Evolutionary conservation across 208 protist species (phyloP), one percentile per base, ranked within the genome.

Genomic region (Strigomonas galati): DNA sequence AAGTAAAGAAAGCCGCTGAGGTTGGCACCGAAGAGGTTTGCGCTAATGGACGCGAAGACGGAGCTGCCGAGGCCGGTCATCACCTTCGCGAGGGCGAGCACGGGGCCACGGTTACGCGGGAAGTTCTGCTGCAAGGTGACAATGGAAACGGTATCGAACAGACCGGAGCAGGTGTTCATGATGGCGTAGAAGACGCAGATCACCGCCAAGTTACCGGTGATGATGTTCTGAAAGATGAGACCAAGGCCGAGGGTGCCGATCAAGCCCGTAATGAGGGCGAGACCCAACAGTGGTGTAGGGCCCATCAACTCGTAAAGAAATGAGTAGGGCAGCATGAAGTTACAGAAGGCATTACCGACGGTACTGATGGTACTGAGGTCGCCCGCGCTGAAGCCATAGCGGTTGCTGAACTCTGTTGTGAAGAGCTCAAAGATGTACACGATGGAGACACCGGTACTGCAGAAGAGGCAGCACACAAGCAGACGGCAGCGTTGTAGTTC

Each of bases 31-130:
- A 90, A 87, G 59, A 90, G 67, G 59, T 83, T 77, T 2, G 65
- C 62, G 44, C 70, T 86, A 52, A 90, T 73, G 53, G 78, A 78
- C 30, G 84, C 67, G 32, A 90, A 65, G n/a, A 84, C 81, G 55
- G 84, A 87, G 68, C 80, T 82, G 51, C 84, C 84, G 24, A 90
- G 84, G 37, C 81, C 75, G 7, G 80, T 90, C 78, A 90, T 83
- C 57, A 86, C 78, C 74, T 87, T 90, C 35, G 78, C 74, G 24
- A 89, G 63, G 7, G 67, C 79, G n/a, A 89, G 65, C 35, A 89
- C 76, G 14, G 74, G 79, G 40, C 83, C 83, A 17, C 79, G 83
- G 69, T 89, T 89, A 55, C 83, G 83, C n/a, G 83, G 79, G 65
- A 89, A 89, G 19, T 71, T 65, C 54, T 85, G 70, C 26, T 67